Percentiles rank a stretch among this genome's conserved stretches.
phyloP scores from a whole-genome alignment of 768 basidiomycete species.

The Suillus spraguei region DNA sequence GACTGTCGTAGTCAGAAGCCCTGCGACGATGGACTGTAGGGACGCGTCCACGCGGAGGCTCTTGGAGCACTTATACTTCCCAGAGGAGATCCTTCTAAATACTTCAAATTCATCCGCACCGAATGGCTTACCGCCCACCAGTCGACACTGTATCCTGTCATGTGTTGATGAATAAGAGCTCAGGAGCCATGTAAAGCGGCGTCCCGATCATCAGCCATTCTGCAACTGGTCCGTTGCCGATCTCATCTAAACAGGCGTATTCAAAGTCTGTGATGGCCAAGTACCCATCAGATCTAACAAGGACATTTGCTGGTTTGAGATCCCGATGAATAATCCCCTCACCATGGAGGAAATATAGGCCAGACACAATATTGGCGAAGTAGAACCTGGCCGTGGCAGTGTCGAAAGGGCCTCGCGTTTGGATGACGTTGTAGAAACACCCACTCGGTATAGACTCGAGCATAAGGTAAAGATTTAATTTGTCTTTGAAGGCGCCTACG shows the following conservation, averaged over 20 bases:
- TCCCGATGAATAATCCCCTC: slow-evolving; percentile 54
- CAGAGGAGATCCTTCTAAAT: slow-evolving; percentile 24
- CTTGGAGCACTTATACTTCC: slow-evolving; percentile 42
- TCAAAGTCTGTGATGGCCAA: slow-evolving; percentile 66
- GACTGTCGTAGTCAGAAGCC: slow-evolving; percentile 39
- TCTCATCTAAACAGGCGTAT: slow-evolving; percentile 26
- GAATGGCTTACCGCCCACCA: slow-evolving; percentile 50
- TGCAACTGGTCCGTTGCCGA: slow-evolving; percentile 18
- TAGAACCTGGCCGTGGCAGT: slow-evolving; percentile 47
- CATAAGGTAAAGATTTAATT: slow-evolving; percentile 49
- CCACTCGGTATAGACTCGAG: slow-evolving; percentile 53
- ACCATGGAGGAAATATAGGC: slow-evolving; percentile 47
- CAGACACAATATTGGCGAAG: slow-evolving; percentile 54
- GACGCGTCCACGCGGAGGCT: slow-evolving; percentile 38
- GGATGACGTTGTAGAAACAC: slow-evolving; percentile 42
- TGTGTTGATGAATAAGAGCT: slow-evolving; percentile 32
- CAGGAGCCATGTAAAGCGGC: slow-evolving; percentile 52
- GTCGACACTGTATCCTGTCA: slow-evolving; percentile 40
- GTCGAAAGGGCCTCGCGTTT: slow-evolving; percentile 33
- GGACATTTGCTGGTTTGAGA: slow-evolving; percentile 59
- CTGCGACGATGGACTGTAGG: slow-evolving; percentile 44
- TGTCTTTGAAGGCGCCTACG: slow-evolving; percentile 48
- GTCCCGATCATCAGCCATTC: slow-evolving; percentile 47
- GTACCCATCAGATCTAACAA: slow-evolving; percentile 54
- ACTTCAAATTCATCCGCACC: slow-evolving; percentile 27